Evolutionary conservation across 495 filamentous ascomycete genomes (phyloP), one percentile per base, ranked within the genome.

Genomic region (Penicillium angulare): DNA sequence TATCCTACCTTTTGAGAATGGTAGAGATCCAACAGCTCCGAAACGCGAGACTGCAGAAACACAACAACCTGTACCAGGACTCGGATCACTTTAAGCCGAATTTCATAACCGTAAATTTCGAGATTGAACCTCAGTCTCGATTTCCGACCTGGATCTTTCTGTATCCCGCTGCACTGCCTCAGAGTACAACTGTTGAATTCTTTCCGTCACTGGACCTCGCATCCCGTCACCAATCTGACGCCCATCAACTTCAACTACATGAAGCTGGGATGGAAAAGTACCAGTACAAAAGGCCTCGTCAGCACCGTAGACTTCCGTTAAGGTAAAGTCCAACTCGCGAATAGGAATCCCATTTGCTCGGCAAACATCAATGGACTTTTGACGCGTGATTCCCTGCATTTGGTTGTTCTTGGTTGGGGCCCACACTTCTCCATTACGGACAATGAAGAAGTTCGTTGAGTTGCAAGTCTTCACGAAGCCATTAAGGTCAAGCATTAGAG

Each of bases 31-130:
- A 61, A 53, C 29, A 66, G 52, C 52, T 73, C 57, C 49, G 45
- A 63, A 47, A 63, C 65, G 45, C 56, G 64, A 10, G 44, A 53
- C 23, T 59, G 71, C 33, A 67, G 75, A 46, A 61, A 77, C 60
- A 65, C 71, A 41, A 73, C 72, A 15, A 47, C 72, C 35, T 80
- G 70, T n/a, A n/a, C n/a, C n/a, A n/a, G n/a, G n/a, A n/a, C n/a
- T n/a, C n/a, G n/a, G n/a, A n/a, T n/a, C n/a, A n/a, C n/a, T n/a
- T n/a, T n/a, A n/a, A n/a, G n/a, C n/a, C n/a, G n/a, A n/a, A n/a
- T n/a, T n/a, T n/a, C n/a, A n/a, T n/a, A n/a, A n/a, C n/a, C n/a
- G n/a, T n/a, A n/a, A n/a, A n/a, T n/a, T n/a, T n/a, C n/a, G n/a
- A 31, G 34, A 15, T 8, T 42, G 16, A 42, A 42, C 21, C 39